phyloP scores from a whole-genome alignment of 164 flowering plant genomes.

The Aristolochia fimbriata region DNA sequence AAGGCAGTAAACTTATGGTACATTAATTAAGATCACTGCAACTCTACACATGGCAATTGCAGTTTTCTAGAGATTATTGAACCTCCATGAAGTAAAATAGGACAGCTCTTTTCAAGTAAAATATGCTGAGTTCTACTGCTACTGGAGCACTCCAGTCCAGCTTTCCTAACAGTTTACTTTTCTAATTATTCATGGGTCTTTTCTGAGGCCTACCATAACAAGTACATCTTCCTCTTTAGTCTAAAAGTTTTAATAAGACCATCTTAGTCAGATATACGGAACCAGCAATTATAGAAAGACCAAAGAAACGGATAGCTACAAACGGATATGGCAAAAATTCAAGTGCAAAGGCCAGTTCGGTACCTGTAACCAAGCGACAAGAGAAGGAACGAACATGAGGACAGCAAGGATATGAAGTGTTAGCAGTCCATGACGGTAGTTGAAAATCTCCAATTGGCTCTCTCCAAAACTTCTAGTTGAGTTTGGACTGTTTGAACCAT shows the following conservation, averaged over 20 bases:
- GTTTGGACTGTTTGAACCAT: constrained; percentile 33
- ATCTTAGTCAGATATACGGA: background rate
- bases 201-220: background rate
- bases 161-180: background rate
- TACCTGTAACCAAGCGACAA: constrained; percentile 90
- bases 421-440: constrained; percentile 73
- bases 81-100: background rate
- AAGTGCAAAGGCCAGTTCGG: background rate
- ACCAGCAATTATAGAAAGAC: background rate
- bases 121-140: background rate
- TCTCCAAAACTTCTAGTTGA: constrained; percentile 58
- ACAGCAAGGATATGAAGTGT: constrained; percentile 62
- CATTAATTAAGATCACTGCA: no score
- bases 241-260: background rate
- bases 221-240: background rate
- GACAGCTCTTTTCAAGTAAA: background rate
- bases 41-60: background rate
- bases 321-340: background rate
- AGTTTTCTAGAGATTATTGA: background rate
- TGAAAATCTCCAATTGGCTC: constrained; percentile 75
- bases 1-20: no score
- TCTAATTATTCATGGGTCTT: no score
- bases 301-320: background rate
- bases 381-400: constrained; percentile 82
- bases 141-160: background rate